A percentile compares a stretch with the other conserved stretches of the same genome.
Evolutionary conservation across 768 basidiomycete genomes (phyloP).

Genomic region (Collybiopsis luxurians): DNA sequence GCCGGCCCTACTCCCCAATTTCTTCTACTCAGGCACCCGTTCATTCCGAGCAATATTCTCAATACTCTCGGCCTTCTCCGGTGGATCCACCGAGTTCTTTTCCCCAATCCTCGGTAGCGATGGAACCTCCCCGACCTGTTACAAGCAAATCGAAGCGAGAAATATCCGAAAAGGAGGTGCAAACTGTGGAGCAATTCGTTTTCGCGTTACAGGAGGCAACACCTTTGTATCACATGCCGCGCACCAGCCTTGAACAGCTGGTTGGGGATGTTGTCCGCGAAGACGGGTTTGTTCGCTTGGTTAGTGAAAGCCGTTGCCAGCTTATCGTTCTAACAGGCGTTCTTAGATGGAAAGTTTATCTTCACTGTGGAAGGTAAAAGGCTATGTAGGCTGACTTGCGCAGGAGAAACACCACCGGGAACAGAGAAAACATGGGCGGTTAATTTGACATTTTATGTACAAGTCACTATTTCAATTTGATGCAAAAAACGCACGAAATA

Average conservation of each 20-base stretch:
- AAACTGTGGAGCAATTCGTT: slow-evolving; percentile 22
- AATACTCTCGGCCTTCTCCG: slow-evolving; percentile 4
- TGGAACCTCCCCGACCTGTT: not conserved
- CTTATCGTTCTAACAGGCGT: not conserved
- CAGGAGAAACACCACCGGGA: no score
- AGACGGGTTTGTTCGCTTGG: slow-evolving; percentile 77
- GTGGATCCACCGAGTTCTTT: not conserved
- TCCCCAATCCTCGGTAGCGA: not conserved
- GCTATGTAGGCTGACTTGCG: slow-evolving; percentile 24
- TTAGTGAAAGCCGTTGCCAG: slow-evolving; percentile 26
- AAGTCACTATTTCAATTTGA: no score
- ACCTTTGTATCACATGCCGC: slow-evolving; percentile 53
- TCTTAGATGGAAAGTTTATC: slow-evolving; percentile 50
- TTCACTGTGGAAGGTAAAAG: slow-evolving; percentile 51
- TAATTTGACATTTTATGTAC: slow-evolving; percentile 24
- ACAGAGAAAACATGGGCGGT: slow-evolving; percentile 16
- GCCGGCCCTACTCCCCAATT: not conserved
- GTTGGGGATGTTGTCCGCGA: slow-evolving; percentile 65
- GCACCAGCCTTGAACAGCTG: slow-evolving; percentile 49
- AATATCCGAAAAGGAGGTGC: not conserved
- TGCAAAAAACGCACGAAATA: no score
- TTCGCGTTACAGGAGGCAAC: slow-evolving; percentile 42
- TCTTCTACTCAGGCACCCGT: no score
- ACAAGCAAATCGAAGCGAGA: not conserved
- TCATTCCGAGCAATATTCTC: not conserved